Evolutionary conservation across 495 filamentous ascomycete genomes (phyloP), one percentile per base, ranked within the genome.

Genomic region (Rostrohypoxylon terebratum): DNA sequence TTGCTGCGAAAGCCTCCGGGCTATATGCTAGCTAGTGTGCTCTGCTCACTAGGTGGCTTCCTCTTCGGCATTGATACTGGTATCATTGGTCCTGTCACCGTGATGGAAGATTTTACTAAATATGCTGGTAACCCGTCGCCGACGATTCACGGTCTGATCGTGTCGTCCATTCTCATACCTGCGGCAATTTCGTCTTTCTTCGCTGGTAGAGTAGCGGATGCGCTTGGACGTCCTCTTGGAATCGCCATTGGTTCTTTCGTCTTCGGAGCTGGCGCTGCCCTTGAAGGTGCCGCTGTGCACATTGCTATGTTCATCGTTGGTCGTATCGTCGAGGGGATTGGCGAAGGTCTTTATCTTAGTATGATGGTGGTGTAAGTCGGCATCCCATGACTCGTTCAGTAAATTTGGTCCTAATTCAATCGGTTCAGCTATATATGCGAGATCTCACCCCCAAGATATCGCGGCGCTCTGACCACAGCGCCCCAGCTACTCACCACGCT

Each of bases 81-180:
- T 4, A 86, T 84, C 28, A 91, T 92, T 60, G 90, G 90, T 0
- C 87, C 88, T 7, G 79, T 90, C 0, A 91, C 89, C 5, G 80
- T 83, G 21, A 92, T 92, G 91, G 81, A 82, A 0, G 76, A 81
- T 47, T 92, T 90, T 74, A 77, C 72, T 11, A 48, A 73, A 6
- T 77, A 81, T 23, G 87, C 91, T 64, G 87, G 89, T 1, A 75
- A 76, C 33, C 82, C 88, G 40, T 87, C 88, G 6, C 81, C 90
- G 7, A 84, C 84, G 1, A 75, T 90, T 25, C 87, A 88, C 72
- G 89, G 90, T 2, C 78, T 91, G n/a, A 83, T 90, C 16, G 88
- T 92, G 33, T 92, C 90, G 0, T 85, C 85, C 6, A 89, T 92
- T 50, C 80, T 91, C 33, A 83, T 92, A 21, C 84, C 89, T 10